Evolutionary conservation across 2,329 filamentous ascomycete genomes (phyloP).

Genomic region (Stemphylium beticola): DNA sequence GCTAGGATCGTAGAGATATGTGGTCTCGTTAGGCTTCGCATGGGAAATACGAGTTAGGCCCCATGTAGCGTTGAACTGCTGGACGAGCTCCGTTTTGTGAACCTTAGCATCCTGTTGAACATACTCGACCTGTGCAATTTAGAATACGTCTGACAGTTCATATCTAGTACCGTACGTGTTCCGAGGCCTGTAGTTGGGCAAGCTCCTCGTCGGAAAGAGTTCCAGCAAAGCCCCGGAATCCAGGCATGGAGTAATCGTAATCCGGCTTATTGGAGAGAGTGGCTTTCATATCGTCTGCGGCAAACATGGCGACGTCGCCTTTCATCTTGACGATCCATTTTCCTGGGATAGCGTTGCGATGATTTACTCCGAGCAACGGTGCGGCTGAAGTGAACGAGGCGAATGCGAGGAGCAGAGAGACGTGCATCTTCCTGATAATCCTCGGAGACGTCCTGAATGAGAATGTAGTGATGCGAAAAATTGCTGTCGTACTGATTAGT

Average conservation of each 20-base stretch:
- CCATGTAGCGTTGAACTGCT: constrained; percentile 48
- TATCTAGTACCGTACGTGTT: constrained; percentile 21
- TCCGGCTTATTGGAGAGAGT: constrained; percentile 27
- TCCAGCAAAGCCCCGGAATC: constrained; percentile 48
- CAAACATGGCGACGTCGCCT: constrained; percentile 29
- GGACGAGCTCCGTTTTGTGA: constrained; percentile 34
- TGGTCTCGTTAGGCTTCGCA: constrained; percentile 31
- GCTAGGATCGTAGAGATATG: constrained; percentile 47
- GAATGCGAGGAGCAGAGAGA: background rate
- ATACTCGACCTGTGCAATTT: constrained; percentile 37
- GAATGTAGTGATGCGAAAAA: background rate
- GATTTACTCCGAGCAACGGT: background rate
- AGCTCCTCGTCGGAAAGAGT: constrained; percentile 36
- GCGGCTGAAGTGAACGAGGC: background rate
- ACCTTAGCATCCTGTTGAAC: constrained; percentile 46
- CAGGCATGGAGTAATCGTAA: constrained; percentile 43
- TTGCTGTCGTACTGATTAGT: background rate
- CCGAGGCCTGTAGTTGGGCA: constrained; percentile 30
- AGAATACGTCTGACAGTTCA: background rate
- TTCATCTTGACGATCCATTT: constrained; percentile 52
- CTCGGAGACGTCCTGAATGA: too few species aligned
- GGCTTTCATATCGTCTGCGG: constrained; percentile 26
- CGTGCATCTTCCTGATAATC: background rate
- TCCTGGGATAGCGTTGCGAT: background rate
- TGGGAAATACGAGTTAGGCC: constrained; percentile 51